Evolutionary conservation across 2,329 filamentous ascomycete species (phyloP).

Genomic region (Scopulariopsis brevicaulis): DNA sequence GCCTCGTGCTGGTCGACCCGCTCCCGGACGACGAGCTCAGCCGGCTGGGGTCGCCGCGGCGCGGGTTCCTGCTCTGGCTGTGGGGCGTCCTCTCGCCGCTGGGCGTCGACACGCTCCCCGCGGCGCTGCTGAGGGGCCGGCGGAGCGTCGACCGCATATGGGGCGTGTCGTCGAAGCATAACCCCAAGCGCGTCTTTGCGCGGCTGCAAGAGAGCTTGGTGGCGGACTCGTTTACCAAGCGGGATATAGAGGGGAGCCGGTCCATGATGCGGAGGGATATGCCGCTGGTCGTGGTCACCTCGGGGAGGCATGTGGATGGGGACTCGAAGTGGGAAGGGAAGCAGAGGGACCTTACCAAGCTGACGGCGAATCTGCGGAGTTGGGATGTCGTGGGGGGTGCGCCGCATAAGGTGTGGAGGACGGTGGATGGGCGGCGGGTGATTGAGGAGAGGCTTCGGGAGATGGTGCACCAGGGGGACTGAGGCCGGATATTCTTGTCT

Average conservation of each 20-base stretch:
- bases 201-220: slow-evolving; percentile 90
- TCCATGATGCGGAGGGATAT: slow-evolving; percentile 69
- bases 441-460: not conserved
- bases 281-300: slow-evolving; percentile 72
- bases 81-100: slow-evolving; percentile 79
- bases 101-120: slow-evolving; percentile 68
- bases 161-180: slow-evolving; percentile 67
- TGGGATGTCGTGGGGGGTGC: slow-evolving; percentile 86
- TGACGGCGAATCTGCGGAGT: slow-evolving; percentile 66
- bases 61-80: slow-evolving; percentile 79
- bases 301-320: slow-evolving; percentile 55
- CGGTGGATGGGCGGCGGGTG: not conserved
- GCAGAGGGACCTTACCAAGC: slow-evolving; percentile 70
- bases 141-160: slow-evolving; percentile 75
- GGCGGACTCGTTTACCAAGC: slow-evolving; percentile 70
- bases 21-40: slow-evolving; percentile 78
- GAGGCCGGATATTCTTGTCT: not conserved
- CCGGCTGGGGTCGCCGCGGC: slow-evolving; percentile 51
- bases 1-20: slow-evolving; percentile 76
- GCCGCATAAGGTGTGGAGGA: slow-evolving; percentile 74
- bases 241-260: slow-evolving; percentile 67
- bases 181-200: slow-evolving; percentile 76
- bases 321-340: slow-evolving; percentile 69
- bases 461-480: not conserved
- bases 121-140: slow-evolving; percentile 72